Conservation (phyloP, 306 rosid genomes). For the Malus asiatica region DNA sequence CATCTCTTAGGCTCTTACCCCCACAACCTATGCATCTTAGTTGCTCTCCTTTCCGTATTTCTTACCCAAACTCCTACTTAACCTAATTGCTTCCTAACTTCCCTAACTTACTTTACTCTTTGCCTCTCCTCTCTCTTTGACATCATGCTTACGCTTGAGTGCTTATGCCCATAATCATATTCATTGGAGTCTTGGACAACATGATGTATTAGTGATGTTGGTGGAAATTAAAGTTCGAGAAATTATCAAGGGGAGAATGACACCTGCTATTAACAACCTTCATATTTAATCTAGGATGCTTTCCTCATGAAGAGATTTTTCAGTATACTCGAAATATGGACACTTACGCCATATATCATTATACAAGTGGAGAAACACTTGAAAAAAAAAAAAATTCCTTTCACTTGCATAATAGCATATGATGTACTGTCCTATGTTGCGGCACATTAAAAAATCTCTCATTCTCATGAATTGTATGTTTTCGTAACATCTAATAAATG, state of each 20-base stretch:
- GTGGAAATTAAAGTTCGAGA: background rate
- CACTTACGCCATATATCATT: too few relatives aligned
- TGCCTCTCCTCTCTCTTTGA: background rate
- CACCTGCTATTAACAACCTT: background rate
- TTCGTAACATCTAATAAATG: too few relatives aligned
- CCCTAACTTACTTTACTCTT: conserved; percentile 13
- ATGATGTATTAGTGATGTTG: background rate
- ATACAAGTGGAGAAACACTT: too few relatives aligned
- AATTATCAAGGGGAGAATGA: background rate
- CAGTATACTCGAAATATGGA: too few relatives aligned
- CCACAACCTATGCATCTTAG: conserved; percentile 1
- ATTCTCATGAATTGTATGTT: too few relatives aligned
- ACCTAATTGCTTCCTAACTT: conserved; percentile 24
- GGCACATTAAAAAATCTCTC: too few relatives aligned
- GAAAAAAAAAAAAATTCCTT: too few relatives aligned
- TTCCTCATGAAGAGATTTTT: too few relatives aligned
- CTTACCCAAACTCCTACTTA: conserved; percentile 13
- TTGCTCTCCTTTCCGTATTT: conserved; percentile 2
- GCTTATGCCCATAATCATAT: background rate
- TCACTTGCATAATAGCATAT: too few relatives aligned
- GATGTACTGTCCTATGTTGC: fast-evolving
- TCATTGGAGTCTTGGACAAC: background rate
- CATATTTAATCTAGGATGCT: background rate
- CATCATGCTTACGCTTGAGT: background rate
- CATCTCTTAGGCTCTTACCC: conserved; percentile 2